Evolutionary conservation across 192 early-diverging fungal genomes (phyloP), one percentile per base, ranked within the genome.

Genomic region (Glomus cerebriforme): DNA sequence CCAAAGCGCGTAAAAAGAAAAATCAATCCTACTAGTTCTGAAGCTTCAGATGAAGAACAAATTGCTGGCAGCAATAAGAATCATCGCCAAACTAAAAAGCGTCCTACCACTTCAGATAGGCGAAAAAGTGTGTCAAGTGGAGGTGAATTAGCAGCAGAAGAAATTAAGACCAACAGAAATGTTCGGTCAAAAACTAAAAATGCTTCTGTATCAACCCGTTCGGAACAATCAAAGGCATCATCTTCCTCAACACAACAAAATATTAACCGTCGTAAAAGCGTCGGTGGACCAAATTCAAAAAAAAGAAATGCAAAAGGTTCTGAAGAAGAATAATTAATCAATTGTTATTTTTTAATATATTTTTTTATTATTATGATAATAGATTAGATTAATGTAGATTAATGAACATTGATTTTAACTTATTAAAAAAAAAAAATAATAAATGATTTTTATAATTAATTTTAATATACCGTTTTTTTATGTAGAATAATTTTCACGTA

Each of bases 1-100:
- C 29, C 63, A 3, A 65, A 65, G 19, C 63, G 63, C 10, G 63
- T 31, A 7, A 65, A 65, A 65, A 65, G 63, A 32, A 65, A 65
- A 65, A 31, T 65, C 31, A 64, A 24, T 62, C 24, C 24, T 31
- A 65, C 12, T 32, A 31, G 15, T 31, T 65, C 63, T 15, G 63
- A 65, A 31, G 63, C 22, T 17, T 26, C 26, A 65, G 27, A 65
- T 17, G 63, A 65, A 32, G 63, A 65, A 31, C 63, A 65, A 65
- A 22, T 29, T 22, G 49, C 49, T 54, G 22, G 5, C 19, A 54
- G 15, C 6, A 54, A 22, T 54, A 54, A 54, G 17, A 54, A 22
- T 22, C 15, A 54, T 22, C 49, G 49, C 7, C 49, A 54, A 54
- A 54, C 49, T 22, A 54, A 22, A 54, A 54, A 54, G 22, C 49